Conservation (phyloP, 164 flowering plant genomes). For the Vitis rotundifolia region DNA sequence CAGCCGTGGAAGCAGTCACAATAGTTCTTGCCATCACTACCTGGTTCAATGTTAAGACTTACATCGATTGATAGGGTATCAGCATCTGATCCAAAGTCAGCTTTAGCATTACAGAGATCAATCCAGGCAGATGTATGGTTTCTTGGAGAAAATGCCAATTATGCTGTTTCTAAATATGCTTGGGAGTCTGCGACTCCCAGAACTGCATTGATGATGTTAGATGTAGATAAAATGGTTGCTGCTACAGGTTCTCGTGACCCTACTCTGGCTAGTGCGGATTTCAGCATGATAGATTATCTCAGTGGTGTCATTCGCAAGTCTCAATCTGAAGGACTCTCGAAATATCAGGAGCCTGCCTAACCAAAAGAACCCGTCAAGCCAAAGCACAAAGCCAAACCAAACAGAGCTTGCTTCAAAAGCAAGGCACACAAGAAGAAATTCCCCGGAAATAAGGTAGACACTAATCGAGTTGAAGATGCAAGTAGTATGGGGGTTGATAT, state of each 20-base stretch:
- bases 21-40: constrained; percentile 98
- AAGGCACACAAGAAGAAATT: no score
- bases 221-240: constrained; percentile 99
- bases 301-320: no score
- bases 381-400: no score
- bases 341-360: no score
- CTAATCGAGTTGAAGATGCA: no score
- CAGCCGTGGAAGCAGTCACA: constrained; percentile 97
- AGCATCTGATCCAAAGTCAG: constrained; percentile 98
- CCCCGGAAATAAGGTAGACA: no score
- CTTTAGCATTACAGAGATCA: constrained; percentile 86
- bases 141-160: constrained; percentile 99
- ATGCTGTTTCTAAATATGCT: constrained; percentile 99
- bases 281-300: no score
- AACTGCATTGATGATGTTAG: constrained; percentile 98
- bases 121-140: constrained; percentile 99
- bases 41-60: constrained; percentile 79
- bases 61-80: constrained; percentile 85
- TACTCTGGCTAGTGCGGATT: constrained; percentile 79
- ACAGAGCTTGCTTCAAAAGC: no score
- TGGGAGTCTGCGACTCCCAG: constrained; percentile 99
- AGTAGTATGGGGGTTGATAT: no score
- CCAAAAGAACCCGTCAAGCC: no score
- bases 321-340: no score
- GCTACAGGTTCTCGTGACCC: constrained; percentile 99